Base-by-base conservation (phyloP, 1,284 basidiomycete genomes). In the Apiotrichum gracile region DNA sequence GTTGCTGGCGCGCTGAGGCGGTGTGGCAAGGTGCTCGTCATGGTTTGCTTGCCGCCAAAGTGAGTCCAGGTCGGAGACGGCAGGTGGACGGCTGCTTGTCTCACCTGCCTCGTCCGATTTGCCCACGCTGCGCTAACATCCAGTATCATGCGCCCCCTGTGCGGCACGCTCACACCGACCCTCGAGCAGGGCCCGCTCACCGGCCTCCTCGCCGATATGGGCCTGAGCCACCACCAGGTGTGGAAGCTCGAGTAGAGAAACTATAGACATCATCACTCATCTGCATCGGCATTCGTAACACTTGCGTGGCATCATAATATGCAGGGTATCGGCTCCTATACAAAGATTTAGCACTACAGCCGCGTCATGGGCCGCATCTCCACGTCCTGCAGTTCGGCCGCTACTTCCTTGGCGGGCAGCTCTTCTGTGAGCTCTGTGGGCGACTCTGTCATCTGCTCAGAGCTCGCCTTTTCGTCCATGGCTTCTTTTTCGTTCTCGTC, bases 1-100 rank as follows among this genome's bases (percentile, higher is more conserved):
- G 33, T 61, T 0, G 10, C n/a, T 10, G 25, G 8, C 6, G 52
- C 56, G 2, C 42, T 61, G n/a, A 43, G 39, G 3, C 38, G 38
- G 13, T 47, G 38, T 1, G 55, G 61, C 25, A 52, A 52, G 13
- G 56, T 67, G 7, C 50, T 71, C 50, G 65, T 73, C 2, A 51
- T 73, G 17, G 65, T 73, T n/a, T 73, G 70, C 55, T 46, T 73
- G 26, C 70, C 71, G 14, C 62, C 66, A 0, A 37, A 42, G 70
- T 71, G 50, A 54, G 69, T 31, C 16, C 10, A 13, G 9, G 5
- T 14, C 4, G 4, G 31, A 5, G 16, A 31, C n/a, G n/a, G n/a
- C n/a, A n/a, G n/a, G n/a, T n/a, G n/a, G n/a, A n/a, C n/a, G n/a
- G n/a, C n/a, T n/a, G n/a, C n/a, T n/a, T n/a, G n/a, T n/a, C n/a